Evolutionary conservation across 73 alveolate genomes (phyloP).

Genomic region (Uronychia setigera): DNA sequence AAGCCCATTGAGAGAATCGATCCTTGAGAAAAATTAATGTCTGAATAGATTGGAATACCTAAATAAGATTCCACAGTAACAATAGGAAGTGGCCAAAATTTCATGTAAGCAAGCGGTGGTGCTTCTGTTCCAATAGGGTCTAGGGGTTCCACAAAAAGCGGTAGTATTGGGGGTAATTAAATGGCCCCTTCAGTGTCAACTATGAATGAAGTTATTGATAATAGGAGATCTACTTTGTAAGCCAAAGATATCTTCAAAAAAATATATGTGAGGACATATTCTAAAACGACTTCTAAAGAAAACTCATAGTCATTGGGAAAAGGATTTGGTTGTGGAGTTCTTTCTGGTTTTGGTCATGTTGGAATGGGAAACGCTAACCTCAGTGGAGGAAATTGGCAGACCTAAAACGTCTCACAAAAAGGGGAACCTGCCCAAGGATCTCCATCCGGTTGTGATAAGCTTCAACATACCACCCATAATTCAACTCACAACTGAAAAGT

Average conservation of each 20-base stretch:
- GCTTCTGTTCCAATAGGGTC: too few relatives aligned
- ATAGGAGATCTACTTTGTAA: not conserved
- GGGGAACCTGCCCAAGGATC: not conserved
- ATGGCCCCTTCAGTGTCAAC: too few relatives aligned
- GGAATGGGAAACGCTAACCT: not conserved
- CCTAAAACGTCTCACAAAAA: not conserved
- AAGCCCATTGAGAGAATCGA: not conserved
- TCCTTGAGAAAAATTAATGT: too few relatives aligned
- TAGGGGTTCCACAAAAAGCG: too few relatives aligned
- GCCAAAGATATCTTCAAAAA: constrained; percentile 1
- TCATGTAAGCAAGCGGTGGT: not conserved
- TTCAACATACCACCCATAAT: not conserved
- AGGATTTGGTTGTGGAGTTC: too few relatives aligned
- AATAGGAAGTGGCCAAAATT: not conserved
- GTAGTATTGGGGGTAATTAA: too few relatives aligned
- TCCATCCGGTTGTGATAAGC: not conserved
- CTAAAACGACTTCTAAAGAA: too few relatives aligned
- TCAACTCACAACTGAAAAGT: not conserved
- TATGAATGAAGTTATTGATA: not conserved
- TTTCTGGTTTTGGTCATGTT: too few relatives aligned
- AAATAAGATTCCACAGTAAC: not conserved
- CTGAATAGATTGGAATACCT: not conserved
- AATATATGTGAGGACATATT: not conserved
- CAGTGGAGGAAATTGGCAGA: not conserved
- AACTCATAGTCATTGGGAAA: too few relatives aligned